A percentile compares a stretch with the other conserved stretches of the same genome.
phyloP scores from a whole-genome alignment of 164 flowering plant genomes.

The Magnolia changhungtana region DNA sequence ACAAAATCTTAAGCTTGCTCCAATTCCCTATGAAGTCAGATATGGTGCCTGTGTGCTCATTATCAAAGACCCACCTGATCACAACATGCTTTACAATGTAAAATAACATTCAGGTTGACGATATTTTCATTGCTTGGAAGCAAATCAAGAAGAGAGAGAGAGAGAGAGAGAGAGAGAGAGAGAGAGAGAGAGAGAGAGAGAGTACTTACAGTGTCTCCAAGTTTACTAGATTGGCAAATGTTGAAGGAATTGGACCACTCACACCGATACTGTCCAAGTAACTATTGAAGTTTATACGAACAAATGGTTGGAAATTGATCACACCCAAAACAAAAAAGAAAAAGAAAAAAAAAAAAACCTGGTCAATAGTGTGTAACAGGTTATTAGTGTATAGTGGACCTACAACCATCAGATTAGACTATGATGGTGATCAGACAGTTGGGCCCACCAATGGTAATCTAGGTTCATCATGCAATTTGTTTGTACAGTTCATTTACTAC shows the following conservation, averaged over 20 bases:
- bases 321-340: no score
- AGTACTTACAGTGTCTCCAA: slow-evolving; percentile 29
- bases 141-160: not conserved
- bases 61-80: slow-evolving; percentile 67
- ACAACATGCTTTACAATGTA: not conserved
- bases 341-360: no score
- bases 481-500: no score
- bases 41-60: slow-evolving; percentile 41
- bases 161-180: not conserved
- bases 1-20: slow-evolving; percentile 43
- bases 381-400: no score
- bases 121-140: not conserved
- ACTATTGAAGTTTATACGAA: slow-evolving; percentile 11
- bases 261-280: slow-evolving; percentile 36
- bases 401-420: no score
- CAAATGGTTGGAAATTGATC: no score
- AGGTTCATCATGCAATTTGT: no score
- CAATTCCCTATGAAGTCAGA: slow-evolving; percentile 67
- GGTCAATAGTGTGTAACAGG: no score
- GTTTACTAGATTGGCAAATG: slow-evolving; percentile 25
- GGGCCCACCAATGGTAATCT: no score
- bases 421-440: no score
- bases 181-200: not conserved
- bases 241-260: slow-evolving; percentile 39
- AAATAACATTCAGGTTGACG: not conserved